Evolutionary conservation across 2,329 filamentous ascomycete genomes (phyloP), one percentile per base, ranked within the genome.

Genomic region (Calonectria pseudoturangicola): DNA sequence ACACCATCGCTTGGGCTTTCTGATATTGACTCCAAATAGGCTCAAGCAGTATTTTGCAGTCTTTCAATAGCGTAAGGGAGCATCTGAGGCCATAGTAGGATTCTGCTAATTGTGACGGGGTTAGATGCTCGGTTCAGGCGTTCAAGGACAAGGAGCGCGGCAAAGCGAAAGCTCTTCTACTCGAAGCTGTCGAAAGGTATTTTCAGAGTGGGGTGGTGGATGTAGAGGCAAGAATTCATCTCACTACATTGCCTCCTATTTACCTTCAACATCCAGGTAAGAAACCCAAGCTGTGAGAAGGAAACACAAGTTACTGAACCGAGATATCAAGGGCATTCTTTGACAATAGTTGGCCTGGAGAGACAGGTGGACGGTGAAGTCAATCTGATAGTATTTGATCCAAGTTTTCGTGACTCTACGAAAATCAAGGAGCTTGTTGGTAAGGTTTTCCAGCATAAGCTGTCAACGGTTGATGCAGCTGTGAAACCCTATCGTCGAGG

Each of bases 311-410:
- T 5, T 36, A 27, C 77, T 75, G 60, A 75, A 5, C 27, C 12
- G n/a, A 43, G 27, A 10, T 3, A 10, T 3, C 43, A 30, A 89
- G 95, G 95, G 3, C 96, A 98, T 82, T 98, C 96, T 1, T 88
- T 98, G 86, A 98, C 95, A 0, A 95, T 98, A 65, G 88, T 98
- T 68, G 96, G 96, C 0, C 88, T 98, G 30, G 95, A 98, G 83
- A 91, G 90, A 75, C 90, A 89, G 33, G 86, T 84, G 41, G 88
- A 93, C 72, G 93, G 94, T 30, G 86, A 87, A 21, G 86, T 88
- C 65, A 93, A 94, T 76, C 86, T 98, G 21, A 87, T 98, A 0
- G 94, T 98, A 15, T 98, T 98, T 81, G 96, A 98, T 81, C 95
- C 96, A 1, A 93, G 94, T 85, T 95, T 94, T 82, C 92, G 90